A percentile compares a stretch with the other conserved stretches of the same genome.
Conservation (phyloP, 495 filamentous ascomycete species). For the Aspergillus indologenus region DNA sequence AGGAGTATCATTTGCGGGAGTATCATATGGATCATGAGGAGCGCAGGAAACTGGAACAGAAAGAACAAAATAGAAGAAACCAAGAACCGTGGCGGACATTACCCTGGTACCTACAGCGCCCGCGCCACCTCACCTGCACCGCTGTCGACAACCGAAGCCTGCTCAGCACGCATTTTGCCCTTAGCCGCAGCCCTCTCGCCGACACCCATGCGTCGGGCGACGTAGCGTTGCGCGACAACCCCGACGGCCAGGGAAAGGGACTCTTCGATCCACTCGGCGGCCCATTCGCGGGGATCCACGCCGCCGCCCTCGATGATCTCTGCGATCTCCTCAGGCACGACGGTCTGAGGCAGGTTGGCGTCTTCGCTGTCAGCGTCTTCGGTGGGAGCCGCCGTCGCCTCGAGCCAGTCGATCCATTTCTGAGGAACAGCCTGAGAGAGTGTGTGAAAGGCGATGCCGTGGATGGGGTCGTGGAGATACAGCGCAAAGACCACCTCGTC, state of each 20-base stretch:
- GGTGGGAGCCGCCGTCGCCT: slow-evolving; percentile 60
- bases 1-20: slow-evolving; percentile 12
- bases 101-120: slow-evolving; percentile 43
- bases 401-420: slow-evolving; percentile 89
- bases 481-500: slow-evolving; percentile 77
- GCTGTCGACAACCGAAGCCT: slow-evolving; percentile 63
- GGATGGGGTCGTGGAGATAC: slow-evolving; percentile 89
- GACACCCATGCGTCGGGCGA: slow-evolving; percentile 92
- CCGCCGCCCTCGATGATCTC: slow-evolving; percentile 87
- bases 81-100: slow-evolving; percentile 2
- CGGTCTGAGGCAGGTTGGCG: slow-evolving; percentile 34
- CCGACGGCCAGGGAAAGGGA: slow-evolving; percentile 74
- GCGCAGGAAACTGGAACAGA: background rate
- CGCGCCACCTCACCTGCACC: slow-evolving; percentile 82
- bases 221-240: slow-evolving; percentile 91
- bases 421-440: slow-evolving; percentile 81
- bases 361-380: slow-evolving; percentile 38
- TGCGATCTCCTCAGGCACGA: slow-evolving; percentile 75
- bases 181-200: slow-evolving; percentile 70
- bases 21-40: slow-evolving; percentile 14
- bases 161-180: slow-evolving; percentile 75
- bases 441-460: slow-evolving; percentile 82
- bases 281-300: slow-evolving; percentile 94
- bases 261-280: slow-evolving; percentile 96
- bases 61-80: slow-evolving; percentile 13